Evolutionary conservation across 441 rosid genomes (phyloP), one percentile per base, ranked within the genome.

Genomic region (Capsella rubella): DNA sequence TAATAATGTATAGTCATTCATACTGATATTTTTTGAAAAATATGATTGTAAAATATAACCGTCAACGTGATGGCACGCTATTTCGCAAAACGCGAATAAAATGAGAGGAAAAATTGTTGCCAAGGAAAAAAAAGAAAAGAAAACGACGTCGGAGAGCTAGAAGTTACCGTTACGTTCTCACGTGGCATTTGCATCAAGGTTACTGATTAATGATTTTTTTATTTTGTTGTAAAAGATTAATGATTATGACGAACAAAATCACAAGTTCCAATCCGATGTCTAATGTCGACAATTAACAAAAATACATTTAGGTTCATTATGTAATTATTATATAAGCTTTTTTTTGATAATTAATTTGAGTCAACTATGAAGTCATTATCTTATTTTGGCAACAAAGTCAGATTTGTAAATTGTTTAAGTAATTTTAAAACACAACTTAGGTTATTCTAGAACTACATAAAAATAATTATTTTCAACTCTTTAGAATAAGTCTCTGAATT

Each of bases 61-160:
- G 16, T 50, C 58, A 65, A 65, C 69, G 69, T 73, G 64, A n/a
- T 54, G n/a, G 71, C 77, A 55, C 77, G 64, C 35, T 31, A 16
- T 29, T 60, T 51, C 32, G 42, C 29, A 15, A 25, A 50, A 37
- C 31, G 59, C 40, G n/a, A 39, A 21, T n/a, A 8, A 29, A 29
- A 28, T 11, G 56, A 32, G 43, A 31, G 11, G 39, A 56, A 21
- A 18, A 27, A 12, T 18, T 7, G 4, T 51, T 4, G 47, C 11
- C 9, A 32, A 32, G 18, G 18, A 32, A 1, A 9, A 27, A 52
- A 39, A 25, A 5, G 1, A 32, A 32, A 6, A 4, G 4, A 5
- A 31, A 35, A 70, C 9, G 42, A 27, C 32, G 59, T 39, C 60
- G 27, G 15, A 32, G 2, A 21, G 11, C 35, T 29, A 29, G 37